These are phyloP conservation scores for Epichloe typhina DNA, from an alignment of 2,329 filamentous ascomycete species.

Conservation along the genomic window DNA sequence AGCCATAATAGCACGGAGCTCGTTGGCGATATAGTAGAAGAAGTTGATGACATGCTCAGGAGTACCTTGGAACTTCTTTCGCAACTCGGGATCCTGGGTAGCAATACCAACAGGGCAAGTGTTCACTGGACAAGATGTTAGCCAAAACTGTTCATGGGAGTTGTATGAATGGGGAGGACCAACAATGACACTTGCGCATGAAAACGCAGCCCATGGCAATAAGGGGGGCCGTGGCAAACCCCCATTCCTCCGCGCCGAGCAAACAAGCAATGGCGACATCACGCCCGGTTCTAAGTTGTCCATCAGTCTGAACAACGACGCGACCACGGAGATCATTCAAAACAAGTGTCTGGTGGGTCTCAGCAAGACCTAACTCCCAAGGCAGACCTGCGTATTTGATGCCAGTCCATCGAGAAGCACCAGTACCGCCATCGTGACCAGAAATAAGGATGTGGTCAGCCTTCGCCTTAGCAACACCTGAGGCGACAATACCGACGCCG, in stretches of 20 bases:
- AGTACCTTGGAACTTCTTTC: slow-evolving; percentile 85
- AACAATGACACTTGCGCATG: slow-evolving; percentile 63
- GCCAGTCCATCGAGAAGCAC: slow-evolving; percentile 93
- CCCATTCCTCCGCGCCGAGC: slow-evolving; percentile 95
- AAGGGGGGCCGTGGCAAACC: slow-evolving; percentile 90
- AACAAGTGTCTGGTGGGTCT: slow-evolving; percentile 93
- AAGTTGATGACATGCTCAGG: slow-evolving; percentile 98
- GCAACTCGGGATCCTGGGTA: slow-evolving; percentile 85
- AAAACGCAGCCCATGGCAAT: slow-evolving; percentile 97
- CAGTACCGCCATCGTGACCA: slow-evolving; percentile 91
- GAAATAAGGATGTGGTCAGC: slow-evolving; percentile 95
- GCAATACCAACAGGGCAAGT: slow-evolving; percentile 88
- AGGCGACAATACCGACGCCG: slow-evolving; percentile 92
- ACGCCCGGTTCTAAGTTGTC: slow-evolving; percentile 81
- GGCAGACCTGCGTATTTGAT: slow-evolving; percentile 97
- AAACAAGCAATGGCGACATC: slow-evolving; percentile 91
- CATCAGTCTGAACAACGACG: slow-evolving; percentile 92
- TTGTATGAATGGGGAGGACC: neutral
- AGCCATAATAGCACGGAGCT: slow-evolving; percentile 93
- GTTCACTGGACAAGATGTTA: slow-evolving; percentile 30
- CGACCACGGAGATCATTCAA: slow-evolving; percentile 91
- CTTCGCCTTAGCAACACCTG: slow-evolving; percentile 94
- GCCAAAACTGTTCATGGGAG: too few species aligned
- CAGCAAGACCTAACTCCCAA: slow-evolving; percentile 91
- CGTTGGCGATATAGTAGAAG: slow-evolving; percentile 95